Conservation (phyloP, 1,284 basidiomycete species). For the Coniferiporia sulphurascens region DNA sequence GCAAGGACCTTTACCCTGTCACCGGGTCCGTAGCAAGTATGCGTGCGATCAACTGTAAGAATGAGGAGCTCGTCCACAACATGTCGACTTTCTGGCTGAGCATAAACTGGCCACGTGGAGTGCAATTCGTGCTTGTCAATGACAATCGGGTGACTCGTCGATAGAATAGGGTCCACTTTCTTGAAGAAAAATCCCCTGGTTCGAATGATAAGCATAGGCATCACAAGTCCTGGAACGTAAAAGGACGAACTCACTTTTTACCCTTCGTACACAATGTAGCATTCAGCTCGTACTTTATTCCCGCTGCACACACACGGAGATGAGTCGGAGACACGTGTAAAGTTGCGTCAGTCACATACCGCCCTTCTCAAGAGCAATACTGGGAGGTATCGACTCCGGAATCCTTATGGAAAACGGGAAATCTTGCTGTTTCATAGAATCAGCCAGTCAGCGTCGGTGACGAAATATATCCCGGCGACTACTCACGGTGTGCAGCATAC, state of each 20-base stretch:
- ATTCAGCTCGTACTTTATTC: conserved; percentile 81
- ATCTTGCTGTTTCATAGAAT: conserved; percentile 43
- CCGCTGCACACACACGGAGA: conserved; percentile 39
- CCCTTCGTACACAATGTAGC: conserved; percentile 79
- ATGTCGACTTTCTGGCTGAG: conserved; percentile 71
- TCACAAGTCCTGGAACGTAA: neutral
- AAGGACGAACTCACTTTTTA: conserved; percentile 53
- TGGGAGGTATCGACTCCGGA: conserved; percentile 81
- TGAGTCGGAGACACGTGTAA: neutral
- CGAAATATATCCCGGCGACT: neutral
- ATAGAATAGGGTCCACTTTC: conserved; percentile 54
- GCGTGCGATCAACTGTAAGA: conserved; percentile 68
- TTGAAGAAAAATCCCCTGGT: conserved; percentile 68
- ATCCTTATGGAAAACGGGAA: conserved; percentile 82
- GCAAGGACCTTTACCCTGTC: conserved; percentile 73
- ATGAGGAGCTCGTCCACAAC: conserved; percentile 60
- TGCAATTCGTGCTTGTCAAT: conserved; percentile 90
- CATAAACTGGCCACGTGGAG: conserved; percentile 85
- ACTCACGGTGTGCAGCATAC: conserved; percentile 60
- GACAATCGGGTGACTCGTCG: conserved; percentile 60
- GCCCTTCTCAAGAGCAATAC: conserved; percentile 65
- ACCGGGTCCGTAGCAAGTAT: conserved; percentile 78
- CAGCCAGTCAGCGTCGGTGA: neutral
- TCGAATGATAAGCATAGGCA: neutral
- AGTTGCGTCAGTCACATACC: conserved; percentile 36